phyloP scores from a whole-genome alignment of 1,284 basidiomycete genomes.

The Cutaneotrichosporon dermatis region DNA sequence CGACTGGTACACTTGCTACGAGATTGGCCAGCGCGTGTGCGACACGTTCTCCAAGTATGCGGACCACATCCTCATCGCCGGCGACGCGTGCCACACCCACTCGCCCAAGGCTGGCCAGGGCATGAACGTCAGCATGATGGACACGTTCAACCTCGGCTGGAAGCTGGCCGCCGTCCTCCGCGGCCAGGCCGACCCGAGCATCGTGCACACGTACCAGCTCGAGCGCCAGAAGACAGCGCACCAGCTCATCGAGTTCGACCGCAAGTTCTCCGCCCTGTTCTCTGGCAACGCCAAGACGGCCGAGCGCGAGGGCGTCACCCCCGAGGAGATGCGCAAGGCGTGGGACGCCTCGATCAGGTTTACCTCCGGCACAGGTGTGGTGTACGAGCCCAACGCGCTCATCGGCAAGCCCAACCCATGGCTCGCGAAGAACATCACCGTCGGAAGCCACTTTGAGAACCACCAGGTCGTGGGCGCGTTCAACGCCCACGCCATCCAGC shows the following conservation, averaged over 20 bases:
- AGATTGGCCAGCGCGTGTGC: conserved; percentile 51
- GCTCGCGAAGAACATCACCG: conserved; percentile 43
- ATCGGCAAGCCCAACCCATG: conserved; percentile 1
- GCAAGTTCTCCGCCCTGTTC: conserved; percentile 66
- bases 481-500: conserved; percentile 59
- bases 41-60: conserved; percentile 23
- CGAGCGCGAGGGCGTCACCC: conserved; percentile 37
- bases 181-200: conserved; percentile 61
- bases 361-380: conserved; percentile 47
- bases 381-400: conserved; percentile 16
- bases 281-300: conserved; percentile 61
- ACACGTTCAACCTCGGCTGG: conserved; percentile 51
- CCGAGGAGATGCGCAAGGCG: conserved; percentile 35
- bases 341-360: conserved; percentile 22
- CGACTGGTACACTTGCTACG: conserved; percentile 44
- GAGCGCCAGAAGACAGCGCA: conserved; percentile 40
- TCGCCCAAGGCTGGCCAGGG: conserved; percentile 41
- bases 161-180: conserved; percentile 52
- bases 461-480: conserved; percentile 58
- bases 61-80: conserved; percentile 39
- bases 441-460: conserved; percentile 55
- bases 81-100: conserved; percentile 41
- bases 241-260: conserved; percentile 76
- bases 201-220: conserved; percentile 58
- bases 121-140: conserved; percentile 38